Base-by-base conservation (phyloP, 2,329 filamentous ascomycete species). In the Mycosphaerelloides madeirae region DNA sequence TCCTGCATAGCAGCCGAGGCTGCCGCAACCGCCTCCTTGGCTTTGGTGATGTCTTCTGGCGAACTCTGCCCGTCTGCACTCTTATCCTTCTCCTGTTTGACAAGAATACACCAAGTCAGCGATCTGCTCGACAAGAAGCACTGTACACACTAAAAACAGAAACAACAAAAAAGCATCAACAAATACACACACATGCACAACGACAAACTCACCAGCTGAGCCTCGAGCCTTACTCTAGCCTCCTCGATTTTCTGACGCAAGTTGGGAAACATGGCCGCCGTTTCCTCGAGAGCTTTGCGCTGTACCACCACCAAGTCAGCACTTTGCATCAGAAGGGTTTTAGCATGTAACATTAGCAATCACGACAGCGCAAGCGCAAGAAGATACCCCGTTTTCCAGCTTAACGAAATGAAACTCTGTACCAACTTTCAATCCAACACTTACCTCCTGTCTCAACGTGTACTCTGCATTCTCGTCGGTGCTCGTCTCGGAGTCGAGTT, bases 241-340 rank as follows among this genome's bases (percentile, higher is more conserved):
- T 84, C 80, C 35, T 68, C 69, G 56, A 96, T 88, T 60, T 87
- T 84, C 60, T 79, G 65, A 57, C 78, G 78, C 54, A 97, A 69
- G 1, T 80, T 80, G 2, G 76, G 83, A 58, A 97, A 85, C 20
- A 97, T 80, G 44, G 82, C 85, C 64, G 85, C 85, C 7, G 93
- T 97, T 70, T 98, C 87, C 54, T 89, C 81, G n/a, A 89, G 72
- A 16, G 86, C 90, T 72, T 80, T 78, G 70, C 79, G 78, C 89
- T 95, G 59, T 13, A 9, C 36, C 29, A 20, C 18, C 16, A 25
- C 13, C 28, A n/a, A 33, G 31, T 25, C 22, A 25, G 22, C 22
- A 25, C 9, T 9, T 9, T 25, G 9, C 22, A 25, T 25, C 5
- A 25, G 9, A 25, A 25, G 22, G 22, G 22, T 25, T 25, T 25